These are phyloP conservation scores for Quercus tomentella DNA, from an alignment of 331 rosid species.

Conservation along the genomic window DNA sequence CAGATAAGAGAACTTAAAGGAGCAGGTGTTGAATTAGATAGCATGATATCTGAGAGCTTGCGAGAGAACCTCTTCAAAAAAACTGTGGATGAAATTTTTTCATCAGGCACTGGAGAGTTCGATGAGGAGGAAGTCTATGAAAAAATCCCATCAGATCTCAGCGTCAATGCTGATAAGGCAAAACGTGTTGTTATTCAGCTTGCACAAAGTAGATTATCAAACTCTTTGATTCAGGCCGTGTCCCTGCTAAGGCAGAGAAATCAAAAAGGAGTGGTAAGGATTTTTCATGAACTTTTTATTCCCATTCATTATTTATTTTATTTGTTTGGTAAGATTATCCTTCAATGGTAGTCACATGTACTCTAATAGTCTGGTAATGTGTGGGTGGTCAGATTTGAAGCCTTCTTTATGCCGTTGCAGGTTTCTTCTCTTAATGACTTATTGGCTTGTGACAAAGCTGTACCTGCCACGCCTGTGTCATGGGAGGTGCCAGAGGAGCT, in stretches of 20 bases:
- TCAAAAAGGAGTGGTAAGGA: slow-evolving; percentile 71
- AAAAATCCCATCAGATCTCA: slow-evolving; percentile 89
- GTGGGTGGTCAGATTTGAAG: slow-evolving; percentile 3
- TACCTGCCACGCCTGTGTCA: slow-evolving; percentile 60
- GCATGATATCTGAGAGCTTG: slow-evolving; percentile 79
- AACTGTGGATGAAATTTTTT: slow-evolving; percentile 88
- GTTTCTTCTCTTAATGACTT: slow-evolving; percentile 90
- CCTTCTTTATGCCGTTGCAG: slow-evolving; percentile 37
- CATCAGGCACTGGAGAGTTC: slow-evolving; percentile 98
- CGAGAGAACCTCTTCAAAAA: slow-evolving; percentile 90
- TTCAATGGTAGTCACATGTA: not conserved
- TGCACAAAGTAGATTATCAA: slow-evolving; percentile 72
- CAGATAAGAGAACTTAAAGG: slow-evolving; percentile 97
- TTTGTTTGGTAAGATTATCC: not conserved
- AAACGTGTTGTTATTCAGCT: slow-evolving; percentile 61
- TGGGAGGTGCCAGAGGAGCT: slow-evolving; percentile 97
- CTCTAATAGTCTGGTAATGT: not conserved
- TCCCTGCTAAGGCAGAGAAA: slow-evolving; percentile 82
- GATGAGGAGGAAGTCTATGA: slow-evolving; percentile 89
- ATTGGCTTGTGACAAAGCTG: slow-evolving; percentile 96
- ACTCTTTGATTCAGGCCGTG: slow-evolving; percentile 88
- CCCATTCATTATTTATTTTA: not conserved
- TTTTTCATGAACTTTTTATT: not conserved
- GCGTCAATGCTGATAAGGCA: slow-evolving; percentile 75
- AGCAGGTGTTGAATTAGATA: slow-evolving; percentile 79